Percentiles rank a stretch among this genome's conserved stretches.
Conservation (phyloP, 768 basidiomycete species). For the Nidularia sp. region DNA sequence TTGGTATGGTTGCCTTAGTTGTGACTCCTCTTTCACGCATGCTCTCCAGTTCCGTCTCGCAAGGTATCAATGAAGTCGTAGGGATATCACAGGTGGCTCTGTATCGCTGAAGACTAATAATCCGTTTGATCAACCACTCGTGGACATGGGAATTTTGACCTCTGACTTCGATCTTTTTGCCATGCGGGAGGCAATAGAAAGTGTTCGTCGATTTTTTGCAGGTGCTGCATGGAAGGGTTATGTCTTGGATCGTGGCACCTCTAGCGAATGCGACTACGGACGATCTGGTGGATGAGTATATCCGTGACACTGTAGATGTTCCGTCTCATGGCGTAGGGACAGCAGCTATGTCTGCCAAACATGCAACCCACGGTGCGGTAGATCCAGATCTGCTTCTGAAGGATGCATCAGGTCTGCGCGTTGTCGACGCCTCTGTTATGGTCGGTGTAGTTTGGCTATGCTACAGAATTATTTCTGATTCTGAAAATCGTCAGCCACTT, state of each 20-base stretch:
- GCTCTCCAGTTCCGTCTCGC: background rate
- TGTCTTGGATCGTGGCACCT: background rate
- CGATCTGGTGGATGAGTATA: background rate
- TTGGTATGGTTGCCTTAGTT: background rate
- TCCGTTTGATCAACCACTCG: background rate
- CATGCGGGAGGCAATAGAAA: background rate
- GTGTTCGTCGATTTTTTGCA: background rate
- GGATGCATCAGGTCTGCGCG: background rate
- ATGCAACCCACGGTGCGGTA: background rate
- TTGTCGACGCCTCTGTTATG: background rate
- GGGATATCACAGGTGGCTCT: background rate
- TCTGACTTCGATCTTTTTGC: background rate
- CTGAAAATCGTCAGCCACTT: background rate
- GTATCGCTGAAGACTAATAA: background rate
- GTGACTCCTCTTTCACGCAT: background rate
- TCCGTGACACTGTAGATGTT: background rate
- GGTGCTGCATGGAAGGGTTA: background rate
- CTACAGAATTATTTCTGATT: background rate
- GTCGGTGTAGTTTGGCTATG: background rate
- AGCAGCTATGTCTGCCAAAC: background rate
- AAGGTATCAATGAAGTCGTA: background rate
- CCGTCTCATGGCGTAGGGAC: background rate
- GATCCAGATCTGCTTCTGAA: background rate
- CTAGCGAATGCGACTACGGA: background rate
- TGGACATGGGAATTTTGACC: background rate